Conservation (phyloP, 2,329 filamentous ascomycete genomes). For the Lachnellula cervina region DNA sequence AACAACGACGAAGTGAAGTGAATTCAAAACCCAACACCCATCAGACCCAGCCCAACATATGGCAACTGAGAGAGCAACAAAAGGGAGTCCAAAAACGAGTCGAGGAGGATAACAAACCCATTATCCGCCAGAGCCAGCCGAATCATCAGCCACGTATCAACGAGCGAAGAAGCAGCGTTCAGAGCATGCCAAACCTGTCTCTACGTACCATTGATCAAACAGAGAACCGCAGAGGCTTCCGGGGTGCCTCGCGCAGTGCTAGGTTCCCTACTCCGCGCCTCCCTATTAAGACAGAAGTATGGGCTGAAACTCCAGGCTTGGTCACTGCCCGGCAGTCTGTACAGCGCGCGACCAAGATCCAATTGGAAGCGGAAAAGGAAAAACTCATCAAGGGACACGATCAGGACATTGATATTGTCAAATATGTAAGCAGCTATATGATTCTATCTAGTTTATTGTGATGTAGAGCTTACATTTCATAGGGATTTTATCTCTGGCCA, state of each 20-base stretch:
- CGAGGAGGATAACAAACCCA: too few species aligned
- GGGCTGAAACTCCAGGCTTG: background rate
- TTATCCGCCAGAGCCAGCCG: too few species aligned
- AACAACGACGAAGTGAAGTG: background rate
- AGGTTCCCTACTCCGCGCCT: background rate
- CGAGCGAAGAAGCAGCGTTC: too few species aligned
- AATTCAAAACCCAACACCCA: background rate
- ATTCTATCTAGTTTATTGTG: too few species aligned
- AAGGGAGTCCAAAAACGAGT: too few species aligned
- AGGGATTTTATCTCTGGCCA: constrained; percentile 25
- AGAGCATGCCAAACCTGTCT: too few species aligned
- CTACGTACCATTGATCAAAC: too few species aligned
- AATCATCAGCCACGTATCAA: too few species aligned
- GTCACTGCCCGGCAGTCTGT: background rate
- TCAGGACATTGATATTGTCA: background rate
- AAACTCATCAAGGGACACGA: background rate
- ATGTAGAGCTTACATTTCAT: background rate
- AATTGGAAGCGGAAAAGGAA: background rate
- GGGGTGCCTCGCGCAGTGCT: too few species aligned
- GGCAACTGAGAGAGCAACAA: too few species aligned
- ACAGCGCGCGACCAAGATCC: background rate
- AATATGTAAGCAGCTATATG: background rate
- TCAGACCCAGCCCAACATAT: background rate
- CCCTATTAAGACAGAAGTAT: background rate
- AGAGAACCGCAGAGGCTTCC: too few species aligned